A percentile compares a stretch with the other conserved stretches of the same genome.
Evolutionary conservation across 1,284 basidiomycete genomes (phyloP).

Genomic region (Psilocybe mexicana): DNA sequence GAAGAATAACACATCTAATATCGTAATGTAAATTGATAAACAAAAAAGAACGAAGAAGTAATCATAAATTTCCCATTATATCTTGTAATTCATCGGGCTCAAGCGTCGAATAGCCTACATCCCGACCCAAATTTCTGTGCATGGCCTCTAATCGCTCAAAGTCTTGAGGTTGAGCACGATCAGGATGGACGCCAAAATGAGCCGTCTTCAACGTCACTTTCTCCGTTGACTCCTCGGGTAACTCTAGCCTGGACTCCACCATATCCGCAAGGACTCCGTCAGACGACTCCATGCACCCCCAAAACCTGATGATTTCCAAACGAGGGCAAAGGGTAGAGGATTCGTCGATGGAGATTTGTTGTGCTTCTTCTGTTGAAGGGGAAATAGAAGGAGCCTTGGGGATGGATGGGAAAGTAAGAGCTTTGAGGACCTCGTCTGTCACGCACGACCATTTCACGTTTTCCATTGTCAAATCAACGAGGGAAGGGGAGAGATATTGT

Average conservation of each 20-base stretch:
- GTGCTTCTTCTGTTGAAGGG: not conserved
- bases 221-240: not conserved
- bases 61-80: too few species aligned
- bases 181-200: not conserved
- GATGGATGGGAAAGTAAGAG: not conserved
- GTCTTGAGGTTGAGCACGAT: not conserved
- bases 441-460: not conserved
- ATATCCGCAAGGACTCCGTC: conserved; percentile 32
- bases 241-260: conserved; percentile 29
- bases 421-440: conserved; percentile 2
- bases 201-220: not conserved
- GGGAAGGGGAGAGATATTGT: not conserved
- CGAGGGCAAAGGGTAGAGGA: conserved; percentile 24
- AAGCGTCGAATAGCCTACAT: too few species aligned
- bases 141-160: not conserved
- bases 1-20: too few species aligned
- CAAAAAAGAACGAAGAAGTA: too few species aligned
- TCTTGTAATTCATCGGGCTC: too few species aligned
- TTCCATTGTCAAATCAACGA: not conserved
- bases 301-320: conserved; percentile 26
- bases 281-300: conserved; percentile 26
- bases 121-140: not conserved
- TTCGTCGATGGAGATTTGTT: not conserved
- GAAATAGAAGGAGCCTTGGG: not conserved
- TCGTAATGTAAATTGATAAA: too few species aligned